Base-by-base conservation (phyloP, 805 yeast species). In the Zygoascus tannicola region DNA sequence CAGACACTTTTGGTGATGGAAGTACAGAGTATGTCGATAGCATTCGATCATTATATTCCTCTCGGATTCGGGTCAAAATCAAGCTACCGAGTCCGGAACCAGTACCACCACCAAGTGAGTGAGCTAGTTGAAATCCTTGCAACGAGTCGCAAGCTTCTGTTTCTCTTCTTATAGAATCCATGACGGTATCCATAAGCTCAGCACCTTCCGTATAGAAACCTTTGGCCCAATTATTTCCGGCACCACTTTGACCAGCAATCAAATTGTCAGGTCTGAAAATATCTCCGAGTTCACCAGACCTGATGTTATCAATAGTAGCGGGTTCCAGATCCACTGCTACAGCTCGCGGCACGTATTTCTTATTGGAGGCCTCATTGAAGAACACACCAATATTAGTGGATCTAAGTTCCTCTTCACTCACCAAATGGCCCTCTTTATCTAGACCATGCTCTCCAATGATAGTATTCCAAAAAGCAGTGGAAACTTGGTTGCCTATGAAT, bases 161-260 rank as follows among this genome's bases (percentile, higher is more conserved):
- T 69, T 88, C 96, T 66, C 95, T 80, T 67, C 96, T 79, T 41
- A 87, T 79, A 30, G 84, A 92, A 54, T 87, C 97, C 74, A 88
- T 68, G 21, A 87, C 95, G 15, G 92, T 78, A 59, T 88, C 96
- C 41, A 87, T 88, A 55, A 87, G 74, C 71, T 87, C 97, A 3
- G 95, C 95, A 56, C 97, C 97, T 66, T 87, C 97, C 35, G 97
- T 87, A 71, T 87, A 87, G 68, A 82, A 94, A 61, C 97, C 97
- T 64, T 86, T 88, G 48, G 97, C 97, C 96, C 96, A 87, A 55
- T 85, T 94, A 63, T 87, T 87, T 55, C 96, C 97, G 2, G 97
- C 97, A 22, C 95, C 85, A 36, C 90, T 80, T 66, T 85, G 92
- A 40, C 96, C 96, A 56, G 80, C 81, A 52, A 87, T 83, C 57